phyloP scores from a whole-genome alignment of 2,329 filamentous ascomycete species.

The Trichoderma cornu-damae region DNA sequence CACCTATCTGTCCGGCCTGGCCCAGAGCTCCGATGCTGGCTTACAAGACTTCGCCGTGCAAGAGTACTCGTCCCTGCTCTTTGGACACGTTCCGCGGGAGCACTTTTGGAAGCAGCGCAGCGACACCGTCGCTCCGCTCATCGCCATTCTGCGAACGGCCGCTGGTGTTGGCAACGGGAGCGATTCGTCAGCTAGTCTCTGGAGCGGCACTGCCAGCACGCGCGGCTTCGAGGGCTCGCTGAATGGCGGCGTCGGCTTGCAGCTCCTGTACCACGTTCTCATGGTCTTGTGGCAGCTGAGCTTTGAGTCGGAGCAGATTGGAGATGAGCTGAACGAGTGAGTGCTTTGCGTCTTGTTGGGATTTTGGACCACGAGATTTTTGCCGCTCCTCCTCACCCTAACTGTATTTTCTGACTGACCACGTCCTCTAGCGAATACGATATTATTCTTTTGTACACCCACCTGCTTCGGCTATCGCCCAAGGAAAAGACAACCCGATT shows the following conservation, averaged over 20 bases:
- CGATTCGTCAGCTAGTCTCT: slow-evolving; percentile 54
- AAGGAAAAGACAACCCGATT: slow-evolving; percentile 98
- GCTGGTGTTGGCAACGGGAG: slow-evolving; percentile 65
- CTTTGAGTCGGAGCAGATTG: slow-evolving; percentile 74
- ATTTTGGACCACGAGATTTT: background rate
- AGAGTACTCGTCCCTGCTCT: slow-evolving; percentile 79
- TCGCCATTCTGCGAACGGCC: slow-evolving; percentile 76
- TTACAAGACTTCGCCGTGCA: slow-evolving; percentile 94
- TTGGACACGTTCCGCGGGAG: slow-evolving; percentile 65
- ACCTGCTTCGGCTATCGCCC: slow-evolving; percentile 83
- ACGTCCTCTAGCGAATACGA: slow-evolving; percentile 73
- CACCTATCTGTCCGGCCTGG: slow-evolving; percentile 76
- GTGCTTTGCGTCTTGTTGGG: slow-evolving; percentile 29
- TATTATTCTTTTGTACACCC: slow-evolving; percentile 84
- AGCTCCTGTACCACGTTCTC: slow-evolving; percentile 89
- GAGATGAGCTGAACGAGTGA: slow-evolving; percentile 78
- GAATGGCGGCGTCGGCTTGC: slow-evolving; percentile 81
- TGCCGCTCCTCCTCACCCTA: background rate
- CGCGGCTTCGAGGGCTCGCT: slow-evolving; percentile 59
- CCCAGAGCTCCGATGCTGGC: slow-evolving; percentile 79
- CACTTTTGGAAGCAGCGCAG: slow-evolving; percentile 88
- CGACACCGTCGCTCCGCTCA: slow-evolving; percentile 75
- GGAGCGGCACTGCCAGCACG: slow-evolving; percentile 50
- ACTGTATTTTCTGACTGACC: slow-evolving; percentile 25
- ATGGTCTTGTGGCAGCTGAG: slow-evolving; percentile 95